phyloP scores from a whole-genome alignment of 1,139 yeast species.

The Taphrina flavorubra region DNA sequence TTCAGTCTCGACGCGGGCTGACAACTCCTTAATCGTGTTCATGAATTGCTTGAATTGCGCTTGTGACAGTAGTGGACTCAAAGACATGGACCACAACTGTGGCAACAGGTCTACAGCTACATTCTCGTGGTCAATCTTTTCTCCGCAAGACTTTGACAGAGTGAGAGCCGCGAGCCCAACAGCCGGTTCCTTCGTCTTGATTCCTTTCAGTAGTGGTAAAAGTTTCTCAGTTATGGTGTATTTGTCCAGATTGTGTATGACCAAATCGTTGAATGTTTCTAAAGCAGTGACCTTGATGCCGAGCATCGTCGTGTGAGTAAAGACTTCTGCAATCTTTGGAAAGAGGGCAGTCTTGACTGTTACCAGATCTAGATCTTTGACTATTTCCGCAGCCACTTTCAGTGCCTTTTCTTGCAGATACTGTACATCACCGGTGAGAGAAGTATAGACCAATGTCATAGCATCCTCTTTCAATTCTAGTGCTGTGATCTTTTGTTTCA shows the following conservation, averaged over 20 bases:
- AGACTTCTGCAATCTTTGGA: slow-evolving; percentile 73
- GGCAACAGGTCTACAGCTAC: slow-evolving; percentile 60
- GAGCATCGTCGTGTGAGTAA: slow-evolving; percentile 80
- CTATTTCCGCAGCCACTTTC: slow-evolving; percentile 56
- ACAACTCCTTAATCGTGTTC: slow-evolving; percentile 53
- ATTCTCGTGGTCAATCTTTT: slow-evolving; percentile 55
- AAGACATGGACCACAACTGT: slow-evolving; percentile 57
- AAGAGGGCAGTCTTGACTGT: slow-evolving; percentile 73
- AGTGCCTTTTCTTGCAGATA: slow-evolving; percentile 66
- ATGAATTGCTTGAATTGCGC: slow-evolving; percentile 55
- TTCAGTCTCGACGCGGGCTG: slow-evolving; percentile 53
- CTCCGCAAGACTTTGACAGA: slow-evolving; percentile 57
- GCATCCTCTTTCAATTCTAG: slow-evolving; percentile 54
- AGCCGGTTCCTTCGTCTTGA: slow-evolving; percentile 77
- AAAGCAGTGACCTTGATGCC: slow-evolving; percentile 76
- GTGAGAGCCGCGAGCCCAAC: slow-evolving; percentile 64
- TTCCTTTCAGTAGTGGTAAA: slow-evolving; percentile 71
- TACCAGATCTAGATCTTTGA: slow-evolving; percentile 68
- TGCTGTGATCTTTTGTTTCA: slow-evolving; percentile 61
- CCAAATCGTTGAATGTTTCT: slow-evolving; percentile 65
- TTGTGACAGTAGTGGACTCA: slow-evolving; percentile 57
- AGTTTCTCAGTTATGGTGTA: slow-evolving; percentile 75
- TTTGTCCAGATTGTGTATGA: slow-evolving; percentile 69
- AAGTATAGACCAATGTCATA: slow-evolving; percentile 52
- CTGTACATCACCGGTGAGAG: slow-evolving; percentile 51